phyloP scores from a whole-genome alignment of 176 grass and related monocot species.

The Ensete glaucum region DNA sequence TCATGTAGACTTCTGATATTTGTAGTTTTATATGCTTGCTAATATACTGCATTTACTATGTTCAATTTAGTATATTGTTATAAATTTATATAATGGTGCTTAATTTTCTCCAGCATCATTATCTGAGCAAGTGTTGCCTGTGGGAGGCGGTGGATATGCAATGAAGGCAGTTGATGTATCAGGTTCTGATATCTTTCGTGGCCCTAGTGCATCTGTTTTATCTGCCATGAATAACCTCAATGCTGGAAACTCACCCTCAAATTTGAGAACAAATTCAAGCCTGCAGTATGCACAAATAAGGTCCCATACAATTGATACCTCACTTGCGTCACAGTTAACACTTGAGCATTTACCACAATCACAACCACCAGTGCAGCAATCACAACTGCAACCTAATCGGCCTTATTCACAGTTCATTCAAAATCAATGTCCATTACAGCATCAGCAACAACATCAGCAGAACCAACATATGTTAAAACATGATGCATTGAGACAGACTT shows the following conservation, averaged over 20 bases:
- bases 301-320: slow-evolving; percentile 60
- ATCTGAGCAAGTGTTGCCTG: slow-evolving; percentile 25
- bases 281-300: slow-evolving; percentile 65
- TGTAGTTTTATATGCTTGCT: background rate
- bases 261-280: slow-evolving; percentile 52
- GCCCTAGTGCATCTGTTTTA: slow-evolving; percentile 53
- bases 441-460: background rate
- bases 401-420: slow-evolving; percentile 48
- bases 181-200: slow-evolving; percentile 55
- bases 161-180: slow-evolving; percentile 40
- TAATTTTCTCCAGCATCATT: slow-evolving; percentile 20
- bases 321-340: slow-evolving; percentile 53
- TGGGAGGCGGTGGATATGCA: slow-evolving; percentile 16
- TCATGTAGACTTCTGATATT: too few species aligned
- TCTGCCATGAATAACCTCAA: slow-evolving; percentile 47
- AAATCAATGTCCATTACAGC: slow-evolving; percentile 15
- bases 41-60: background rate
- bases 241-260: slow-evolving; percentile 49
- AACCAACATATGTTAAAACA: slow-evolving; percentile 1
- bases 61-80: background rate
- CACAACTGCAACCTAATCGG: slow-evolving; percentile 56
- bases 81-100: background rate
- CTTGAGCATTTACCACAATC: slow-evolving; percentile 47
- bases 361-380: slow-evolving; percentile 53
- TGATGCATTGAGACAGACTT: background rate